Evolutionary conservation across 2,329 filamentous ascomycete species (phyloP).

Genomic region (Calonectria multiphialidica): DNA sequence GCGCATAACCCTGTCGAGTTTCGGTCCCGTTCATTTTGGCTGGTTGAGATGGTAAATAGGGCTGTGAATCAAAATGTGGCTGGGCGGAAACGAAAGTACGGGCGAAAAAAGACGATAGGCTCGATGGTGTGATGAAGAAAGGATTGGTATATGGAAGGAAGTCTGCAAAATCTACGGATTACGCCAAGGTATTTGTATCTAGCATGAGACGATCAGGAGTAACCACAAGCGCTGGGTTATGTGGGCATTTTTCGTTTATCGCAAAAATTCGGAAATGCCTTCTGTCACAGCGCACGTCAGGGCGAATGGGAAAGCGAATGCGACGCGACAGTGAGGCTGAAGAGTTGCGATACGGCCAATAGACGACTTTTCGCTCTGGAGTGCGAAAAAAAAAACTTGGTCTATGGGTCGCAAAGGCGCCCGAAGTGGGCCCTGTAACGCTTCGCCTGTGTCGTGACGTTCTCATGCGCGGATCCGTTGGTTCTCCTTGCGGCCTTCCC

Average conservation of each 20-base stretch:
- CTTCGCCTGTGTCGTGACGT: not conserved
- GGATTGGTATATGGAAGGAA: not conserved
- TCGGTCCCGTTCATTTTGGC: constrained; percentile 18
- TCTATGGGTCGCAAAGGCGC: not conserved
- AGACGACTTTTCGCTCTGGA: constrained; percentile 3
- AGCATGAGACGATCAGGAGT: not conserved
- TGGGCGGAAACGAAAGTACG: not conserved
- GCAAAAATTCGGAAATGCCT: not conserved
- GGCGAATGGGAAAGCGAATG: not conserved
- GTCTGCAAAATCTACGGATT: not conserved
- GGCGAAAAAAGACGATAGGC: not conserved
- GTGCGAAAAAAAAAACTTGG: constrained; percentile 5
- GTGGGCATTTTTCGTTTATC: not conserved
- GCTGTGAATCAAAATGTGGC: not conserved
- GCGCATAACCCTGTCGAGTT: constrained; percentile 31
- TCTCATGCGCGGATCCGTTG: not conserved
- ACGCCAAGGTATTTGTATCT: not conserved
- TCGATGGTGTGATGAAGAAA: not conserved
- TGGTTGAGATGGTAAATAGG: not conserved
- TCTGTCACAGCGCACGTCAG: not conserved
- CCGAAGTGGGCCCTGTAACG: not conserved
- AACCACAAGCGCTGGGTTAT: not conserved
- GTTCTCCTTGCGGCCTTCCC: not conserved
- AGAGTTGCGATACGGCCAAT: not conserved
- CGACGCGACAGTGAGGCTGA: not conserved